These are phyloP conservation scores for Ampelocalamus luodianensis DNA, from an alignment of 176 grass and related monocot genomes.

Conservation along the genomic window DNA sequence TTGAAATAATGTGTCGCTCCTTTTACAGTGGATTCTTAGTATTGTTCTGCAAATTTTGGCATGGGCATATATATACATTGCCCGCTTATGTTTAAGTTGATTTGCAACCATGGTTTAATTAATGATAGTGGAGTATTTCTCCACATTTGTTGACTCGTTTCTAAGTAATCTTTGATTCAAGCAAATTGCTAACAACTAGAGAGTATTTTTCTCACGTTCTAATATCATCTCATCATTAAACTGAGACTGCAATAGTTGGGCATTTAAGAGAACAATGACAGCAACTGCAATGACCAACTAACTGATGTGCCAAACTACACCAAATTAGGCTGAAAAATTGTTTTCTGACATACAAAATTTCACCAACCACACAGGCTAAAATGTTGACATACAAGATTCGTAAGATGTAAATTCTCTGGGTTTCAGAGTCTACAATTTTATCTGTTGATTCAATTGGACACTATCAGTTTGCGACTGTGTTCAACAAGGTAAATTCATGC, in stretches of 20 bases:
- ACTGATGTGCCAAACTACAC: not conserved
- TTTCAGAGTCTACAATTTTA: not conserved
- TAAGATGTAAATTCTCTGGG: not conserved
- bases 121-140: not conserved
- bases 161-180: not conserved
- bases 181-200: not conserved
- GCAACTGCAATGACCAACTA: not conserved
- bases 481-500: conserved; percentile 14
- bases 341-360: not conserved
- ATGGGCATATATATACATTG: not conserved
- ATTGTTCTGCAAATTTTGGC: conserved; percentile 1
- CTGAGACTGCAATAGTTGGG: too few species aligned
- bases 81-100: not conserved
- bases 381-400: not conserved
- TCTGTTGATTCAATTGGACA: not conserved
- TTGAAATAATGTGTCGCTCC: conserved; percentile 29
- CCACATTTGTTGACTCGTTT: not conserved
- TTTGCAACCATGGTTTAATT: conserved; percentile 14
- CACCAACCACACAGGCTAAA: not conserved
- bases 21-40: not conserved
- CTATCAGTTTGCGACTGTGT: not conserved
- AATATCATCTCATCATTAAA: not conserved
- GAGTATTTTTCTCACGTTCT: not conserved
- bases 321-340: not conserved
- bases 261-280: not conserved